Evolutionary conservation across 805 yeast species (phyloP).

Genomic region (Candida cerambycidarum): DNA sequence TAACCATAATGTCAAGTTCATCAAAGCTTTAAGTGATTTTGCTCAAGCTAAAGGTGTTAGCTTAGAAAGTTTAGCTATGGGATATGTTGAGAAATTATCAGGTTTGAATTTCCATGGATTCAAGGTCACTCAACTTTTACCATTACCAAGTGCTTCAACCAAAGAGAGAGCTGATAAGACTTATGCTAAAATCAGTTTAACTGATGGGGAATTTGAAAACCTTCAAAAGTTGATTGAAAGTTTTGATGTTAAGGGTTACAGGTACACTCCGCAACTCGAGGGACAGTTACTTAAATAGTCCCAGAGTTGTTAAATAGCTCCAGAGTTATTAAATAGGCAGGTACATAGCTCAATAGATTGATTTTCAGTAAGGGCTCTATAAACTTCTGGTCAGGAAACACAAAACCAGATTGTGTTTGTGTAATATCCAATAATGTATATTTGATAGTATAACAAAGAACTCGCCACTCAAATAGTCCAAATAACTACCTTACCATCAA

Average conservation of each 20-base stretch:
- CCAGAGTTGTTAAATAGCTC: neutral
- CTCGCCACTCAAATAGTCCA: slow-evolving; percentile 42
- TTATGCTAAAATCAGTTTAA: slow-evolving; percentile 42
- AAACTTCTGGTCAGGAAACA: too few species aligned
- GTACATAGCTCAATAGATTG: too few species aligned
- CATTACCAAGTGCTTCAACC: slow-evolving; percentile 78
- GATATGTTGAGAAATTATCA: slow-evolving; percentile 58
- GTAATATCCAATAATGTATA: too few species aligned
- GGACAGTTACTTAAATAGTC: neutral
- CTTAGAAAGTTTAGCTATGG: slow-evolving; percentile 16
- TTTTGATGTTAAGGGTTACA: slow-evolving; percentile 49
- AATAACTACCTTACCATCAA: slow-evolving; percentile 89
- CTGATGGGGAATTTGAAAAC: slow-evolving; percentile 55
- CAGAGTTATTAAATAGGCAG: too few species aligned
- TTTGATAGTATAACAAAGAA: too few species aligned
- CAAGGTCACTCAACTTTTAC: slow-evolving; percentile 55
- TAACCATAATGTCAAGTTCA: slow-evolving; percentile 49
- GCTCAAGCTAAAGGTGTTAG: neutral
- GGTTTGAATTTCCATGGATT: slow-evolving; percentile 53
- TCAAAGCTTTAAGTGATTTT: slow-evolving; percentile 37
- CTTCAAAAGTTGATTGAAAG: slow-evolving; percentile 46
- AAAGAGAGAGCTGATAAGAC: slow-evolving; percentile 61
- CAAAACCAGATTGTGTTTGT: too few species aligned
- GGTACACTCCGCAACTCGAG: neutral
- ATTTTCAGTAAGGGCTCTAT: neutral